Base-by-base conservation (phyloP, 257 asterid species). In the Paraleonurus japonicus region DNA sequence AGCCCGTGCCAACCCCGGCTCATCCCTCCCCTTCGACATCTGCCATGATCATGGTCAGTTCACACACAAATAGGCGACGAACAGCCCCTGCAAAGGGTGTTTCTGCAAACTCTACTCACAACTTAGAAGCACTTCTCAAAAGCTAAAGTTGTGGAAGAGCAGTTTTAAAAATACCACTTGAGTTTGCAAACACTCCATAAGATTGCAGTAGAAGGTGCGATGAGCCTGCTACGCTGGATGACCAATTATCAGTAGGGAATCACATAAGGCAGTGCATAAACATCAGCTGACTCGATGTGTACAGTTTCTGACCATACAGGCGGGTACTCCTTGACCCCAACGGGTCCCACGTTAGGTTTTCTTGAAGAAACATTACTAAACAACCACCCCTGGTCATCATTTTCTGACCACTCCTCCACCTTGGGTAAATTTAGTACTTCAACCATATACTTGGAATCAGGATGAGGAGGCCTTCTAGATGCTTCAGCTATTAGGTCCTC, bases 211-310 rank as follows among this genome's bases (percentile, higher is more conserved):
- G 33, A 30, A 30, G 37, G 37, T 32, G 37, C 37, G 6, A 32
- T 32, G 37, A 32, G 37, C 37, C 37, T 4, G 37, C 37, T 5
- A 32, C 37, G 6, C 37, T 32, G 37, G 37, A 35, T 33, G 37
- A 54, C 43, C 50, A 65, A 47, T 47, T 33, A 79, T 89, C 90
- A 90, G 82, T 81, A 86, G 70, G 97, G 97, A 71, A 90, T 71
- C 61, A 90, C 97, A 68, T 86, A 90, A 64, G 97, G 97, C 75
- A 88, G 74, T 51, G 94, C 97, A 69, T 55, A 77, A 43, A 88
- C 45, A 75, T 85, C 96, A 54, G 85, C 87, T 39, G 96, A 60
- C 65, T 84, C 90, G 32, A 90, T 72, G 37, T 79, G 86, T 65
- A 80, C 75, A 75, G 88, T 85, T 77, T 88, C 82, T 15, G 94